A percentile compares a stretch with the other conserved stretches of the same genome.
Evolutionary conservation across 192 early-diverging fungal genomes (phyloP).

Genomic region (Gryganskiella cystojenkinii): DNA sequence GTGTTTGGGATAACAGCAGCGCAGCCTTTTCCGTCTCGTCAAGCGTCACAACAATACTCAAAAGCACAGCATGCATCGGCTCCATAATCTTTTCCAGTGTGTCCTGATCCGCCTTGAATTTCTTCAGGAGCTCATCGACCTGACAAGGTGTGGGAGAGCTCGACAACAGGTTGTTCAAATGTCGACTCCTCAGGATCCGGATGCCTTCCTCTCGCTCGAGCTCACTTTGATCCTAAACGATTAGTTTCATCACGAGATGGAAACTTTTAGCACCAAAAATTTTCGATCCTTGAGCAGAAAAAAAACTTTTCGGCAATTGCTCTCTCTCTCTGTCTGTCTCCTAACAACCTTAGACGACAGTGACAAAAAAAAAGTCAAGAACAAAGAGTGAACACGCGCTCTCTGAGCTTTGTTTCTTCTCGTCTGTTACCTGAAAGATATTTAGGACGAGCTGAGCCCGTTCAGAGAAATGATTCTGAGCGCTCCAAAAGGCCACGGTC

Average conservation of each 20-base stretch:
- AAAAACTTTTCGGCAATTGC: no score
- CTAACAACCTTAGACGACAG: background rate
- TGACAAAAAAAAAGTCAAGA: background rate
- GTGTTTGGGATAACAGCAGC: background rate
- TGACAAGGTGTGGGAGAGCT: conserved; percentile 10
- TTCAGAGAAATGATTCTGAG: conserved; percentile 27
- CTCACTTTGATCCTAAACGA: conserved; percentile 26
- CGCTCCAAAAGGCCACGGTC: conserved; percentile 27
- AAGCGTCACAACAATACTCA: conserved; percentile 16
- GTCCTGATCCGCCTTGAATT: conserved; percentile 14
- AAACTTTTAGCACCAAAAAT: background rate
- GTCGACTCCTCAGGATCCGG: conserved; percentile 35
- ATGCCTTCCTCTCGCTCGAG: conserved; percentile 20
- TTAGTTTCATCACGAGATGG: no score
- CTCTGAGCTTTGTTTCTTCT: background rate
- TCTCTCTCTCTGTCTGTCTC: no score
- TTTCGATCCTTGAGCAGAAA: background rate
- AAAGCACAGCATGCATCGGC: conserved; percentile 18
- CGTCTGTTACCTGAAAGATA: conserved; percentile 23
- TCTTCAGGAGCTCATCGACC: background rate
- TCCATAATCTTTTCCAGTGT: conserved; percentile 19
- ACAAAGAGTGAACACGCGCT: background rate
- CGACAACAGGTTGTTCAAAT: conserved; percentile 31
- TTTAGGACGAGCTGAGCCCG: conserved; percentile 28
- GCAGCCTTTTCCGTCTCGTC: conserved; percentile 3